Evolutionary conservation across 2,329 filamentous ascomycete genomes (phyloP), one percentile per base, ranked within the genome.

Genomic region (Ilyonectria sp.): DNA sequence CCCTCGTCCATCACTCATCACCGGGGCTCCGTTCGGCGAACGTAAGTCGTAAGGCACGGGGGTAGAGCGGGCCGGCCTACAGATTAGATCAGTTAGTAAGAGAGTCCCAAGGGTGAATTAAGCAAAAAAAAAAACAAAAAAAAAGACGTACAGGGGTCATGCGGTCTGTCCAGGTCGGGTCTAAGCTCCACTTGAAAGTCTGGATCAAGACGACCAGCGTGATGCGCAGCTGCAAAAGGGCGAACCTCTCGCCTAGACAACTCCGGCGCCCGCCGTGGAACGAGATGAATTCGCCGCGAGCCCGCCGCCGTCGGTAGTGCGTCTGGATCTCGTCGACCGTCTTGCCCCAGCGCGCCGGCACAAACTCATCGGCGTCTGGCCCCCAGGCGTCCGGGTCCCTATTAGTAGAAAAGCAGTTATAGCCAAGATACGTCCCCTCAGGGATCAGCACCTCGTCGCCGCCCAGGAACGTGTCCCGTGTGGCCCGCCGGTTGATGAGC

Each of bases 401-500:
- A 60, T 83, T 81, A 6, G 80, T 81, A 1, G 79, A 81, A 67
- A 80, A 82, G 23, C 80, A 78, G 65, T 82, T 81, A 70, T 82
- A 84, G 11, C 82, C 82, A 4, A 83, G 70, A 66, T 80, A 83
- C 1, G 80, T 83, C 5, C 78, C 79, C 50, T 69, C 69, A 1
- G 80, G 79, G 15, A 83, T 75, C 2, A 72, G 61, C n/a, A 83
- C 70, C 2, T 78, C 69, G 29, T 78, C 69, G 26, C 74, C 67
- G 13, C 78, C 75, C 0, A 79, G 72, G 2, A 72, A 47, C 6
- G 70, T 68, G 4, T 74, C 55, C 17, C 50, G 60, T 46, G 71
- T 68, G 0, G 79, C 80, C 4, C 80, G 79, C 6, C 84, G 80
- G 60, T 87, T 87, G 69, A 86, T 82, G 47, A 87, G 77, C 65